Conservation (phyloP, 2,329 filamentous ascomycete species). For the Cladophialophora bantiana region DNA sequence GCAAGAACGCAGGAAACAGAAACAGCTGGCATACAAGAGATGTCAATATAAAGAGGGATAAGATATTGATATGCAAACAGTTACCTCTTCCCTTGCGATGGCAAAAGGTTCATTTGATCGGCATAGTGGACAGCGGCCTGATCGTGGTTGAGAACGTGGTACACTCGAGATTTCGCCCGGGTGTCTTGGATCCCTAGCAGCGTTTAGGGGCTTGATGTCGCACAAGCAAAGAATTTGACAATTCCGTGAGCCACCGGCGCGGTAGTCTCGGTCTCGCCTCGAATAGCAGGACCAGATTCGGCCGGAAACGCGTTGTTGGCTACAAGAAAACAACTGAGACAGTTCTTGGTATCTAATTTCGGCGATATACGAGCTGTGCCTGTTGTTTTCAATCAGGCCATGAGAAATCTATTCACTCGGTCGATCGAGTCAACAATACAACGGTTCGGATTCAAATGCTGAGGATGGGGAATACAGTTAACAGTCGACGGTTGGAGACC, state of each 20-base stretch:
- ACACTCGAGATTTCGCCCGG: conserved; percentile 15
- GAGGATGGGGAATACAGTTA: neutral
- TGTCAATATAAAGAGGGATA: conserved; percentile 17
- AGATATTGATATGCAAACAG: conserved; percentile 4
- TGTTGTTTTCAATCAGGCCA: conserved; percentile 21
- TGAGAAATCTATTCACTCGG: neutral
- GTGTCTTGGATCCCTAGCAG: conserved; percentile 27
- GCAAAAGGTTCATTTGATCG: neutral
- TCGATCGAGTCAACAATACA: neutral
- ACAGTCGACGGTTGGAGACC: neutral
- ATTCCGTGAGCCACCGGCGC: conserved; percentile 18
- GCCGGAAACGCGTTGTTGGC: neutral
- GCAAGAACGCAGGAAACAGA: conserved; percentile 7
- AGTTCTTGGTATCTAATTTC: conserved; percentile 26
- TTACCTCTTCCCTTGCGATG: conserved; percentile 6
- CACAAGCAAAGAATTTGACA: conserved; percentile 21
- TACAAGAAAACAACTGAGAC: conserved; percentile 24
- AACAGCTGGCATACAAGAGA: neutral
- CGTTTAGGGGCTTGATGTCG: conserved; percentile 8
- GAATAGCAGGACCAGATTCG: conserved; percentile 4
- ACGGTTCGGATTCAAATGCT: conserved; percentile 1
- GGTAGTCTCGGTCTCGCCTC: neutral
- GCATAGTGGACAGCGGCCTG: conserved; percentile 2
- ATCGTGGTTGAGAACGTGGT: conserved; percentile 22
- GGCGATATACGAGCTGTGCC: neutral